phyloP scores from a whole-genome alignment of 2,329 filamentous ascomycete species.

The Apiospora malaysiana region DNA sequence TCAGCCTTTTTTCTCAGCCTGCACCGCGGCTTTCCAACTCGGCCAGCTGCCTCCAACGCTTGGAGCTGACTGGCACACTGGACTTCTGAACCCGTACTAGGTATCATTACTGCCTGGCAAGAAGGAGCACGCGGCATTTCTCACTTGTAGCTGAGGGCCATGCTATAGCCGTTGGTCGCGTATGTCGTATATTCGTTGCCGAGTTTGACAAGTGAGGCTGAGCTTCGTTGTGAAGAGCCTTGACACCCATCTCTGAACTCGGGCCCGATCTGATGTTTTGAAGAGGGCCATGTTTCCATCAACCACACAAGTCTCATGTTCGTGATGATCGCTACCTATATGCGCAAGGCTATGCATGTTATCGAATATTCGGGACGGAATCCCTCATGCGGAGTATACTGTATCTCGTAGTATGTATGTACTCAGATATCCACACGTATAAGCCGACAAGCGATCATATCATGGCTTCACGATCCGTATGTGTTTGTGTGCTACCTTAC shows the following conservation, averaged over 20 bases:
- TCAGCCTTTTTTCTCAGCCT: slow-evolving; percentile 8
- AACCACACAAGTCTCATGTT: not conserved
- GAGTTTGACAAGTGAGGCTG: slow-evolving; percentile 3
- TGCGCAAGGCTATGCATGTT: not conserved
- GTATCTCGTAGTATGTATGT: not conserved
- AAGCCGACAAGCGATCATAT: not conserved
- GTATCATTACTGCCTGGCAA: not conserved
- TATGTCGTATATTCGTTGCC: not conserved
- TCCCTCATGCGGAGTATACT: not conserved
- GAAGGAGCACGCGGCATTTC: not conserved
- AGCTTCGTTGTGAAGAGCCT: not conserved
- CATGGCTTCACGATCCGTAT: not conserved
- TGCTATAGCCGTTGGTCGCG: not conserved
- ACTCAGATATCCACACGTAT: not conserved
- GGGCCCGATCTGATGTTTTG: not conserved
- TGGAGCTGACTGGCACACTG: not conserved
- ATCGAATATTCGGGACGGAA: not conserved
- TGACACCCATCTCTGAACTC: not conserved
- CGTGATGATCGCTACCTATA: not conserved
- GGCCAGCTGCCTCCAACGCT: slow-evolving; percentile 13
- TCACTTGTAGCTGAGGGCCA: not conserved
- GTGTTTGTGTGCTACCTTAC: not conserved
- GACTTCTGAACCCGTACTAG: not conserved
- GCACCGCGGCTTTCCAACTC: not conserved
- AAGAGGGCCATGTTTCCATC: not conserved